Evolutionary conservation across 2,329 filamentous ascomycete genomes (phyloP).

Genomic region (Trichophyton rubrum): DNA sequence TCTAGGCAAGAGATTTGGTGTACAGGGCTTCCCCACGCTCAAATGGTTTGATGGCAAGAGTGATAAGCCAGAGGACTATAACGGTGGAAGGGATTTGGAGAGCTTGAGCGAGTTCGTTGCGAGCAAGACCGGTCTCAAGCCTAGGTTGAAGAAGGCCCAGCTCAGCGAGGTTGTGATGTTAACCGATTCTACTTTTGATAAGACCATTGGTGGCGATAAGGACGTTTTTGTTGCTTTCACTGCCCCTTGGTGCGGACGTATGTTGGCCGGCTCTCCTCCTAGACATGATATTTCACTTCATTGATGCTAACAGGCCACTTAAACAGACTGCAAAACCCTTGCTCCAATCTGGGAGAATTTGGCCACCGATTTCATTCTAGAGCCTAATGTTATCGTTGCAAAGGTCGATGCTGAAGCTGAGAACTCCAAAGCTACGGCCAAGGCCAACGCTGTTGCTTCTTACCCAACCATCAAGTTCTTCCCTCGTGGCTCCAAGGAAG

Average conservation of each 20-base stretch:
- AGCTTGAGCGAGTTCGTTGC: slow-evolving; percentile 67
- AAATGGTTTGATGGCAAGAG: slow-evolving; percentile 98
- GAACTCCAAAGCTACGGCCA: slow-evolving; percentile 65
- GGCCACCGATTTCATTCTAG: slow-evolving; percentile 65
- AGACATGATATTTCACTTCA: neutral
- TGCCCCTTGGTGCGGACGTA: slow-evolving; percentile 96
- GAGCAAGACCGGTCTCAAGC: slow-evolving; percentile 75
- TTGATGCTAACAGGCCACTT: neutral
- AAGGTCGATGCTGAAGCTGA: slow-evolving; percentile 91
- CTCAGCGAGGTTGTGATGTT: slow-evolving; percentile 68
- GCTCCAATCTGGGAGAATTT: slow-evolving; percentile 83
- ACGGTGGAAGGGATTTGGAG: slow-evolving; percentile 74
- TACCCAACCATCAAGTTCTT: slow-evolving; percentile 99
- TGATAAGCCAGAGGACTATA: slow-evolving; percentile 72
- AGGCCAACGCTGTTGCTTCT: slow-evolving; percentile 63
- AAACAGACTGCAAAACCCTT: slow-evolving; percentile 84
- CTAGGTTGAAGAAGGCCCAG: slow-evolving; percentile 53
- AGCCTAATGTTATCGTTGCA: slow-evolving; percentile 70
- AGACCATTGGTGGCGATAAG: slow-evolving; percentile 70
- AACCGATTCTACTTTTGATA: slow-evolving; percentile 65
- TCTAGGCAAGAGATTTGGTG: slow-evolving; percentile 71
- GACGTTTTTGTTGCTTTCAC: slow-evolving; percentile 93
- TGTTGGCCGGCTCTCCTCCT: slow-evolving; percentile 32
- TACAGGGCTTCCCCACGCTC: slow-evolving; percentile 91
- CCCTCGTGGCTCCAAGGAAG: slow-evolving; percentile 64